Evolutionary conservation across 768 basidiomycete species (phyloP).

Genomic region (Lepiota brunneoincarnata): DNA sequence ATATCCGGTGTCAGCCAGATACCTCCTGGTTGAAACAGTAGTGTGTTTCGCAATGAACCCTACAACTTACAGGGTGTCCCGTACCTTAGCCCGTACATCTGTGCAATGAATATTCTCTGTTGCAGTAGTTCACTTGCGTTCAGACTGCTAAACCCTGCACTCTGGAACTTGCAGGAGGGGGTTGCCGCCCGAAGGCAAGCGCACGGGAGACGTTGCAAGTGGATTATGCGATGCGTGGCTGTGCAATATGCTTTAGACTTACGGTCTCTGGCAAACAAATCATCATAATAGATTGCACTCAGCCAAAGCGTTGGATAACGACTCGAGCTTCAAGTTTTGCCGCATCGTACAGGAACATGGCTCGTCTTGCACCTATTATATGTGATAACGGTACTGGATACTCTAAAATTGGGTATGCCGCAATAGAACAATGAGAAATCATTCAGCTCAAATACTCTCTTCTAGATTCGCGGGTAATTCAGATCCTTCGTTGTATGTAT

Average conservation of each 20-base stretch:
- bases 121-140: too few relatives aligned
- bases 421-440: not conserved
- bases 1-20: not conserved
- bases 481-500: conserved; percentile 91
- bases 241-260: not conserved
- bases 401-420: conserved; percentile 90
- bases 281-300: conserved; percentile 1
- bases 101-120: too few relatives aligned
- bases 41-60: too few relatives aligned
- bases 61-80: too few relatives aligned
- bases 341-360: conserved; percentile 47
- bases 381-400: conserved; percentile 98
- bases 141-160: too few relatives aligned
- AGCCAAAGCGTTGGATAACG: not conserved
- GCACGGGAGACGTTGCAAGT: too few relatives aligned
- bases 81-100: too few relatives aligned
- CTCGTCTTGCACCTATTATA: conserved; percentile 88
- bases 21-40: too few relatives aligned
- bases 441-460: conserved; percentile 8
- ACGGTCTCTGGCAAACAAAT: conserved; percentile 17
- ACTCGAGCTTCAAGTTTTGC: not conserved
- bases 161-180: too few relatives aligned
- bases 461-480: conserved; percentile 95
- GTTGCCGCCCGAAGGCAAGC: too few relatives aligned
- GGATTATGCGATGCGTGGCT: conserved; percentile 7